phyloP scores from a whole-genome alignment of 768 basidiomycete species.

The Hericium erinaceus region DNA sequence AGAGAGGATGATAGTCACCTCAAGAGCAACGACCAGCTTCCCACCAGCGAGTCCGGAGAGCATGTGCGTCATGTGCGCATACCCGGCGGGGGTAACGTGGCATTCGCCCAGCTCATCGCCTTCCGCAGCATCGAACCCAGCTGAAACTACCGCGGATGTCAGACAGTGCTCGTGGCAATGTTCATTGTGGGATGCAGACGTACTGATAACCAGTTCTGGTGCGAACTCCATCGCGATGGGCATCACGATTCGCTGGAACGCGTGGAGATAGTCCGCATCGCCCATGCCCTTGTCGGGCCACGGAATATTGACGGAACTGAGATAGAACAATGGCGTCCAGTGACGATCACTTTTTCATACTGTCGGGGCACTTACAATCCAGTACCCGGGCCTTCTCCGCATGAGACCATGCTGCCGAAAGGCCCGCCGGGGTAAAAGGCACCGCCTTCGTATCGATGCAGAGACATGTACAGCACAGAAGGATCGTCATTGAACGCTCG shows the following conservation, averaged over 20 bases:
- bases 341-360: background rate
- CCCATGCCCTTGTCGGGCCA: slow-evolving; percentile 87
- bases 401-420: slow-evolving; percentile 80
- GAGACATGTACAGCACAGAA: slow-evolving; percentile 83
- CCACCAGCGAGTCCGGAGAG: slow-evolving; percentile 81
- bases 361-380: slow-evolving; percentile 59
- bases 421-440: slow-evolving; percentile 88
- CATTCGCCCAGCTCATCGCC: slow-evolving; percentile 93
- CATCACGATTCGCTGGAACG: slow-evolving; percentile 93
- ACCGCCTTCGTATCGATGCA: slow-evolving; percentile 92
- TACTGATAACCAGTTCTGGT: slow-evolving; percentile 93
- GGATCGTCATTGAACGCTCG: slow-evolving; percentile 92
- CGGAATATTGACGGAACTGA: slow-evolving; percentile 89
- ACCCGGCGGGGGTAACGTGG: slow-evolving; percentile 83
- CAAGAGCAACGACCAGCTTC: slow-evolving; percentile 84
- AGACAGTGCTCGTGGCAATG: background rate
- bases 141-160: slow-evolving; percentile 58
- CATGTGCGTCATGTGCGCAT: slow-evolving; percentile 99
- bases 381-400: slow-evolving; percentile 72
- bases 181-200: slow-evolving; percentile 20
- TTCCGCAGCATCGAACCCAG: slow-evolving; percentile 93
- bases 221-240: slow-evolving; percentile 96
- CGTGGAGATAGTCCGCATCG: slow-evolving; percentile 94
- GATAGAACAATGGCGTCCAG: slow-evolving; percentile 5
- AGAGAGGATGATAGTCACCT: slow-evolving; percentile 42